Conservation (phyloP, 805 yeast genomes). For the Cyberlindnera maclurae region DNA sequence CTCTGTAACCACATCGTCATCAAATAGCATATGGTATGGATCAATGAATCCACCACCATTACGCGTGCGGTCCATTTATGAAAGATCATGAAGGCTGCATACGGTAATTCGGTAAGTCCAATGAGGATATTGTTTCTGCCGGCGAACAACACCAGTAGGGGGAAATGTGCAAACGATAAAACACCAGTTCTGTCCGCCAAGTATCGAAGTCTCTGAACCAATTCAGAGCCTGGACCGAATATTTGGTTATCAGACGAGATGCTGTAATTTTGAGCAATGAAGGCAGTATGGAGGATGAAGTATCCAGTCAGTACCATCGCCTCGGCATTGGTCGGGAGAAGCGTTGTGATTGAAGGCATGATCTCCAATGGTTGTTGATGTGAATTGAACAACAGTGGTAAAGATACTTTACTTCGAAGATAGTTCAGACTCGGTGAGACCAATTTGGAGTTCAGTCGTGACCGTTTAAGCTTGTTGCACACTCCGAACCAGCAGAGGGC, state of each 20-base stretch:
- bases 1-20: constrained; percentile 3
- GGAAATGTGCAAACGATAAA: constrained; percentile 35
- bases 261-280: constrained; percentile 6
- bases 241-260: constrained; percentile 14
- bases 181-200: constrained; percentile 22
- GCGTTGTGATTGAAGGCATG: constrained; percentile 7
- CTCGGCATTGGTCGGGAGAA: constrained; percentile 20
- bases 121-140: constrained; percentile 68
- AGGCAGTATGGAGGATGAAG: constrained; percentile 20
- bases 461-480: constrained; percentile 14
- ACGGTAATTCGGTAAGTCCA: constrained; percentile 54
- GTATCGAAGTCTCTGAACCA: constrained; percentile 5
- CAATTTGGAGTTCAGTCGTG: constrained; percentile 10
- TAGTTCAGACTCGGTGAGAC: constrained; percentile 10
- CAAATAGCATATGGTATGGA: constrained; percentile 30
- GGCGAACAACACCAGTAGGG: constrained; percentile 53
- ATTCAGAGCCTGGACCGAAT: constrained; percentile 11
- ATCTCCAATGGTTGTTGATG: constrained; percentile 18
- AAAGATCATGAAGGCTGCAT: constrained; percentile 52
- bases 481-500: constrained; percentile 14
- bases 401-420: constrained; percentile 12
- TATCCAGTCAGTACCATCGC: constrained; percentile 25
- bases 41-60: constrained; percentile 33
- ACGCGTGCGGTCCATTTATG: constrained; percentile 62
- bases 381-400: constrained; percentile 14